phyloP scores from a whole-genome alignment of 192 early-diverging fungal species.

The Funneliformis geosporum region DNA sequence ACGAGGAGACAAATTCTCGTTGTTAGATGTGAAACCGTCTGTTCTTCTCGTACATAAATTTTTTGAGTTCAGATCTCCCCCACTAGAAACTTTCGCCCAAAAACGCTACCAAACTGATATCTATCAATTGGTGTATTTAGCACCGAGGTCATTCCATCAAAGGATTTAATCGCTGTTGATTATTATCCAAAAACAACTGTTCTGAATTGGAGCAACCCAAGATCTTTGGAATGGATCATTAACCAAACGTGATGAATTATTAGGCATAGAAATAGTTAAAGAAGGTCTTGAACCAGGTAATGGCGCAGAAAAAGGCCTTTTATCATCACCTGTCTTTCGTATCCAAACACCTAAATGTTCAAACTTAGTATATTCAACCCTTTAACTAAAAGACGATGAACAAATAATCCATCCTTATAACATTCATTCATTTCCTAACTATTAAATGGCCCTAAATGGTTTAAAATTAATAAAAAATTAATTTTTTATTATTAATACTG shows the following conservation, averaged over 20 bases:
- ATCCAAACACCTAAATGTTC: conserved; percentile 76
- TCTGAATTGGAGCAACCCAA: conserved; percentile 30
- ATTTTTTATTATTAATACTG: neutral
- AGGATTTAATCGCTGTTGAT: conserved; percentile 35
- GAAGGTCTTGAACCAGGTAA: conserved; percentile 28
- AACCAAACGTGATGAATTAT: conserved; percentile 16
- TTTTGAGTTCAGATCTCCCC: conserved; percentile 1
- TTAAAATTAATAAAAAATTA: no score
- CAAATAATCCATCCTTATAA: conserved; percentile 87
- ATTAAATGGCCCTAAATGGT: conserved; percentile 65
- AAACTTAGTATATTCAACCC: conserved; percentile 74
- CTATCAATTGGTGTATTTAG: conserved; percentile 34
- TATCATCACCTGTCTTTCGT: conserved; percentile 63
- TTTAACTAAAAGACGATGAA: conserved; percentile 76
- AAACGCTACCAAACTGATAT: conserved; percentile 31
- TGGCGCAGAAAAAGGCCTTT: conserved; percentile 68
- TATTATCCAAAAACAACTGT: conserved; percentile 30
- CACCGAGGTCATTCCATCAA: conserved; percentile 26
- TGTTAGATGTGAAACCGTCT: conserved; percentile 3
- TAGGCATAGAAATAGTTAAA: conserved; percentile 29
- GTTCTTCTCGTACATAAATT: conserved; percentile 6
- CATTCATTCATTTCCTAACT: conserved; percentile 94
- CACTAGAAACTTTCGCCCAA: conserved; percentile 22
- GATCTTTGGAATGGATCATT: conserved; percentile 22
- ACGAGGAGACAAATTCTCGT: conserved; percentile 26